phyloP scores from a whole-genome alignment of 768 basidiomycete genomes.

The Leccinum incarnatum region DNA sequence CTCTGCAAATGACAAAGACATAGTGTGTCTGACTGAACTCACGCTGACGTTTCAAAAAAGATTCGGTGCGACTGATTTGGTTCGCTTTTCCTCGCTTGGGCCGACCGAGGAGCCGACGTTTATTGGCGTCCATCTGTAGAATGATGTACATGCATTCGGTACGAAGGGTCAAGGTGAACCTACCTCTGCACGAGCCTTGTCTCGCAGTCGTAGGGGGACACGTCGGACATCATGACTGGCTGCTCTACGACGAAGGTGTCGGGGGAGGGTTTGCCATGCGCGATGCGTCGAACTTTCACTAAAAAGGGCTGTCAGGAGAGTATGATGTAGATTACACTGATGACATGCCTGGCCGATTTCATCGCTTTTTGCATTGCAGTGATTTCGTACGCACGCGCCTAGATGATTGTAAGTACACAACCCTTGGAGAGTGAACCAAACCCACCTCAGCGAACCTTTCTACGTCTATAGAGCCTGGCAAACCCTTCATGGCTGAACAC shows the following conservation, averaged over 20 bases:
- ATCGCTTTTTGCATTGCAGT: slow-evolving; percentile 87
- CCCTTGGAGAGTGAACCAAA: neutral
- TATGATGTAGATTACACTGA: accelerated
- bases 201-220: slow-evolving; percentile 80
- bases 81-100: slow-evolving; percentile 65
- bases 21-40: slow-evolving; percentile 5
- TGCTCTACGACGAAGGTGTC: slow-evolving; percentile 87
- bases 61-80: slow-evolving; percentile 53
- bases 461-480: slow-evolving; percentile 79
- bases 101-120: slow-evolving; percentile 40
- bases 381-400: slow-evolving; percentile 90
- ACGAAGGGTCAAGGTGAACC: slow-evolving; percentile 7
- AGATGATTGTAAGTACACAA: neutral
- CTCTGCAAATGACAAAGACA: neutral
- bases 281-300: slow-evolving; percentile 74
- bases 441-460: slow-evolving; percentile 84
- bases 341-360: slow-evolving; percentile 63
- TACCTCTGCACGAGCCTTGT: slow-evolving; percentile 83
- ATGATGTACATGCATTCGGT: slow-evolving; percentile 30
- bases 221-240: slow-evolving; percentile 93
- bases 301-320: slow-evolving; percentile 1
- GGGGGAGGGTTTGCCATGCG: slow-evolving; percentile 90
- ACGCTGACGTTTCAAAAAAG: slow-evolving; percentile 76
- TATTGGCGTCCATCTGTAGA: slow-evolving; percentile 52
- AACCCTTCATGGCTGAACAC: slow-evolving; percentile 48